phyloP scores from a whole-genome alignment of 1,284 basidiomycete species.

The Ganoderma lucidum region DNA sequence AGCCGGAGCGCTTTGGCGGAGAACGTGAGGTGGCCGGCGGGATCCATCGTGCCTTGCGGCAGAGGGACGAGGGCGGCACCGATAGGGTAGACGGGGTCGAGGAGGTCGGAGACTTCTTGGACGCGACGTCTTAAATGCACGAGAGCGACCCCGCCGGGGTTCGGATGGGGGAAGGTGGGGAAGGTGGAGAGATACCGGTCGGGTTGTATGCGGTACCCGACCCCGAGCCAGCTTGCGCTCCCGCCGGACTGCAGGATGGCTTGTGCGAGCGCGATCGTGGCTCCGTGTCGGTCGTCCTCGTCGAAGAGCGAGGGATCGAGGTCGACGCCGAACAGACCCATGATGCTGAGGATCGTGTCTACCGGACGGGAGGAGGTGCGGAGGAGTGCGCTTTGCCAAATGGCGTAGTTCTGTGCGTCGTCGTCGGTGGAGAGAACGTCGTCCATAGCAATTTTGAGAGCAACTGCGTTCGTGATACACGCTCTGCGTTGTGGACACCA shows the following conservation, averaged over 20 bases:
- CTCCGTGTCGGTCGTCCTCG: slow-evolving; percentile 34
- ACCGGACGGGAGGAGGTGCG: slow-evolving; percentile 38
- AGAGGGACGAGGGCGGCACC: slow-evolving; percentile 13
- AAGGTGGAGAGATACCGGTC: slow-evolving; percentile 33
- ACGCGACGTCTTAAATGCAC: slow-evolving; percentile 2
- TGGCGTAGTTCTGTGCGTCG: slow-evolving; percentile 17
- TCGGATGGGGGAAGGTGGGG: slow-evolving; percentile 35
- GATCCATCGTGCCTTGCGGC: slow-evolving; percentile 24
- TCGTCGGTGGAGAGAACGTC: slow-evolving; percentile 8
- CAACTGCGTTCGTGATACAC: slow-evolving; percentile 20
- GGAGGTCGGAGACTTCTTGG: slow-evolving; percentile 17
- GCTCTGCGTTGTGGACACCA: slow-evolving; percentile 12
- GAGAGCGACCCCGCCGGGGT: slow-evolving; percentile 14
- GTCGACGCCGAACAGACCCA: slow-evolving; percentile 38
- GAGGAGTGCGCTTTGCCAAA: slow-evolving; percentile 37
- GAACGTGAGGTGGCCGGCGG: slow-evolving; percentile 17
- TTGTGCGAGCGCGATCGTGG: slow-evolving; percentile 35
- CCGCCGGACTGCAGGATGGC: slow-evolving; percentile 33
- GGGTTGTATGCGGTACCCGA: slow-evolving; percentile 19
- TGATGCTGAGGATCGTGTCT: slow-evolving; percentile 42
- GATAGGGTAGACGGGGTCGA: slow-evolving; percentile 15
- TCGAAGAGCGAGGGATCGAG: slow-evolving; percentile 31
- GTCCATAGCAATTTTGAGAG: slow-evolving; percentile 27
- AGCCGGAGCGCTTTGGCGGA: slow-evolving; percentile 15
- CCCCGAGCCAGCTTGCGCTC: slow-evolving; percentile 36